phyloP scores from a whole-genome alignment of 1,284 basidiomycete species.

The Apiotrichum laibachii region DNA sequence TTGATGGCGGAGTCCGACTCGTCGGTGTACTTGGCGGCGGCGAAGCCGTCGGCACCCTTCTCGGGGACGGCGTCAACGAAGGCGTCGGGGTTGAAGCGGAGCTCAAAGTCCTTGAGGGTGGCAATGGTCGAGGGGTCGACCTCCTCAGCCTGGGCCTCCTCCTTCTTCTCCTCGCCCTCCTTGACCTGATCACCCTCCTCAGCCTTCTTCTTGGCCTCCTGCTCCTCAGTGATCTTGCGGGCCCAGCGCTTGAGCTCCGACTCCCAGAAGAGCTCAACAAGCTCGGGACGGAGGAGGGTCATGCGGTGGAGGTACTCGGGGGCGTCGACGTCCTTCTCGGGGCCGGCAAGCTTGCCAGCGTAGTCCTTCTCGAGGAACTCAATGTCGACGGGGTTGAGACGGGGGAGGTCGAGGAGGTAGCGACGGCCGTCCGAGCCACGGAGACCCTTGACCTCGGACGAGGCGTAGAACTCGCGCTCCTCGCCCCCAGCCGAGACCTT shows the following conservation, averaged over 20 bases:
- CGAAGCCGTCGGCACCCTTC: conserved; percentile 17
- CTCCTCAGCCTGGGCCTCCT: conserved; percentile 18
- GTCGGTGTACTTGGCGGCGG: conserved; percentile 48
- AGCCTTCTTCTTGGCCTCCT: conserved; percentile 29
- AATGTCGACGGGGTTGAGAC: conserved; percentile 57
- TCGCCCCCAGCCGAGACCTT: conserved; percentile 52
- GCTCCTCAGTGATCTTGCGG: conserved; percentile 51
- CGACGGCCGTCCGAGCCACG: conserved; percentile 58
- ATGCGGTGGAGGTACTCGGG: conserved; percentile 57
- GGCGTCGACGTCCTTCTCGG: conserved; percentile 27
- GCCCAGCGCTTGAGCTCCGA: conserved; percentile 57
- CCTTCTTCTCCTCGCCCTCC: conserved; percentile 24
- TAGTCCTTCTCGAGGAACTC: conserved; percentile 58
- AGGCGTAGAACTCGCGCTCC: conserved; percentile 55
- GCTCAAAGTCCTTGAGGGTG: conserved; percentile 52
- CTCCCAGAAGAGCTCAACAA: conserved; percentile 58
- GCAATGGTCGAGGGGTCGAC: conserved; percentile 25
- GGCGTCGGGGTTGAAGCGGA: conserved; percentile 60
- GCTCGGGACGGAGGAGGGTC: conserved; percentile 59
- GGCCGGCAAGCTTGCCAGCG: conserved; percentile 39
- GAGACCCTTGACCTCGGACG: conserved; percentile 59
- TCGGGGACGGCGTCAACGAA: conserved; percentile 52
- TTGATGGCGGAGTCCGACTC: conserved; percentile 55
- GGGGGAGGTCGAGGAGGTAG: conserved; percentile 59
- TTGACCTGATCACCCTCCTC: conserved; percentile 25